phyloP scores from a whole-genome alignment of 768 basidiomycete species.

The Pleurotus eryngii region DNA sequence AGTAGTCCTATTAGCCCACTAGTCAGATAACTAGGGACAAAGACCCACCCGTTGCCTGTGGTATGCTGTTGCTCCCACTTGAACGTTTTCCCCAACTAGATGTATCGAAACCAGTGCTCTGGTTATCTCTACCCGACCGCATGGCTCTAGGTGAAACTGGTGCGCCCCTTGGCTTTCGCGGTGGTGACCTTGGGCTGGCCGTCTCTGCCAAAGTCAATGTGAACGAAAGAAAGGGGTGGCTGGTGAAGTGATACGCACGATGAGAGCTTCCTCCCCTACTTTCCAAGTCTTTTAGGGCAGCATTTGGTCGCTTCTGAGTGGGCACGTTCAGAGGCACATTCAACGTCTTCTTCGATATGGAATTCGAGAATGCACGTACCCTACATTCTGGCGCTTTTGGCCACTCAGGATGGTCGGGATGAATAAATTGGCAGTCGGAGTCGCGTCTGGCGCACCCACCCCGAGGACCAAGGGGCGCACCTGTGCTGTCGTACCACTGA shows the following conservation, averaged over 20 bases:
- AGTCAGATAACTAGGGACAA: background rate
- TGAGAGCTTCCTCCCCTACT: too few relatives aligned
- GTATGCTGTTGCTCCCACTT: background rate
- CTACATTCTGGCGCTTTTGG: background rate
- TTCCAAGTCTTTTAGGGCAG: too few relatives aligned
- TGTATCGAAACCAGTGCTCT: background rate
- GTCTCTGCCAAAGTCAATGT: background rate
- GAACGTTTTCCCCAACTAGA: background rate
- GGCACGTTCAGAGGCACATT: too few relatives aligned
- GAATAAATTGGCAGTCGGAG: background rate
- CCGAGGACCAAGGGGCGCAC: background rate
- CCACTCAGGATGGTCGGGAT: background rate
- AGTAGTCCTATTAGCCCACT: background rate
- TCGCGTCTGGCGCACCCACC: background rate
- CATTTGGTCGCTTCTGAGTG: too few relatives aligned
- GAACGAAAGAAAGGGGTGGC: too few relatives aligned
- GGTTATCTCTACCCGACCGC: background rate
- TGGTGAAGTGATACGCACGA: too few relatives aligned
- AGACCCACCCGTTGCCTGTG: background rate
- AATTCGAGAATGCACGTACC: too few relatives aligned
- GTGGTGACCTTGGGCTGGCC: background rate
- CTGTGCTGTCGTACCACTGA: background rate
- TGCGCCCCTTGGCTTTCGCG: background rate
- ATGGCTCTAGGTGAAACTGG: background rate
- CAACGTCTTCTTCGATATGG: too few relatives aligned